Base-by-base conservation (phyloP, 495 filamentous ascomycete species). In the Lophiostoma macrostomum region DNA sequence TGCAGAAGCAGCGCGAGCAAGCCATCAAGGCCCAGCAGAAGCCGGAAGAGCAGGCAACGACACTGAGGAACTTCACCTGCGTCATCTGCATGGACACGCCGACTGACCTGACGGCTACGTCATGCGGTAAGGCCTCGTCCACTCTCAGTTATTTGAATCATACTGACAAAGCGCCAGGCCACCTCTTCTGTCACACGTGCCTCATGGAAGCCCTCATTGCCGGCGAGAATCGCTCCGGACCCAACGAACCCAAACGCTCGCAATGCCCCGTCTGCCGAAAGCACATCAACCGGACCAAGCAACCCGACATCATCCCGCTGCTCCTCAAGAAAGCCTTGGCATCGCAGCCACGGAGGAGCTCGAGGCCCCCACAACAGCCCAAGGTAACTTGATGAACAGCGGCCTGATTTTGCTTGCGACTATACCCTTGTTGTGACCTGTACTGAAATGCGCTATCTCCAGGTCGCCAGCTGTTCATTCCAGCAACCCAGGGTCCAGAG, bases 21-120 rank as follows among this genome's bases (percentile, higher is more conserved):
- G 66, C 73, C 1, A 55, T 79, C 18, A 77, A 72, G 46, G 73
- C 73, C 0, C 80, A 83, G 52, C 65, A 73, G 45, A 69, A 77
- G 36, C 70, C 74, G 23, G 64, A 69, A 12, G 81, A 80, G 29
- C 76, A 77, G 51, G 71, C 75, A 29, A 55, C 76, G 42, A 78
- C 77, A 60, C 51, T 87, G 42, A 71, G 78, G 49, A 67, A 69
- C 41, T 71, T 88, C 53, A 75, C 83, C 58, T 95, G 90, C 54
- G 84, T 90, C 24, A 88, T 95, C 42, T 95, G 90, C 73, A 84
- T 95, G 82, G 90, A 94, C 45, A 77, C 80, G 32, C 81, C 79
- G 3, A 84, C 76, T 16, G 76, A 86, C 63, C 66, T 91, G 54
- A 91, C 87, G 1, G 83, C 82, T 34, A 95, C 90, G 1, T 75